Evolutionary conservation across 306 rosid species (phyloP).

Genomic region (Prunus persica): DNA sequence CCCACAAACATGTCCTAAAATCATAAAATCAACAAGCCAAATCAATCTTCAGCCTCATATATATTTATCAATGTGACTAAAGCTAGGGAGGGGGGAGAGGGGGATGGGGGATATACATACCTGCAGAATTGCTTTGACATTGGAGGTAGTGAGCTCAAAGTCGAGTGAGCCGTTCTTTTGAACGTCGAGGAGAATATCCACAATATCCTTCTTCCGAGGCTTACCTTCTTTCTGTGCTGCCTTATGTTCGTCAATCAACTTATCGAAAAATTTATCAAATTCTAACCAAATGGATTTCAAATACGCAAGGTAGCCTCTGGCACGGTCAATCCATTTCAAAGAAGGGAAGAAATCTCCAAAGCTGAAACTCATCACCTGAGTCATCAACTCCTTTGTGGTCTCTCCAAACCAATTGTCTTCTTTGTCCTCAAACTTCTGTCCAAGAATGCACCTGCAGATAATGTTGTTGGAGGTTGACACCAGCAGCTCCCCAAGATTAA

Average conservation of each 20-base stretch:
- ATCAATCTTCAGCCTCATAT: not conserved
- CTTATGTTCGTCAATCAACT: constrained; percentile 32
- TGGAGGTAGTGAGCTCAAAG: constrained; percentile 6
- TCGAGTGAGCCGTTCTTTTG: not conserved
- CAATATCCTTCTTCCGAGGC: not conserved
- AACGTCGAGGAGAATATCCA: constrained; percentile 21
- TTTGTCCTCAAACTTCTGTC: constrained; percentile 8
- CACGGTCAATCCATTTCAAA: constrained; percentile 38
- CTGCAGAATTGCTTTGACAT: constrained; percentile 25
- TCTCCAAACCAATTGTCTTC: constrained; percentile 13
- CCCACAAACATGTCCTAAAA: constrained; percentile 56
- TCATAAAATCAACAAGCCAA: not conserved
- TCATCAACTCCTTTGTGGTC: constrained; percentile 1
- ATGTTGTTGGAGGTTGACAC: constrained; percentile 15
- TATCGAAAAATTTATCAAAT: constrained; percentile 28
- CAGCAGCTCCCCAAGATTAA: constrained; percentile 33
- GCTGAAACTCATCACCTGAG: not conserved
- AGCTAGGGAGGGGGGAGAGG: not conserved
- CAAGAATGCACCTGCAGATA: constrained; percentile 27
- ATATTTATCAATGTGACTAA: too few relatives aligned
- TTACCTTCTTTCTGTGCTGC: not conserved
- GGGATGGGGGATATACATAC: not conserved
- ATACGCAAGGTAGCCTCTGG: constrained; percentile 14
- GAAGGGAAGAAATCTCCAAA: constrained; percentile 38
- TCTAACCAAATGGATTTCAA: constrained; percentile 10